Evolutionary conservation across 139 green algal species (phyloP).

Genomic region (Asterochloris sp.): DNA sequence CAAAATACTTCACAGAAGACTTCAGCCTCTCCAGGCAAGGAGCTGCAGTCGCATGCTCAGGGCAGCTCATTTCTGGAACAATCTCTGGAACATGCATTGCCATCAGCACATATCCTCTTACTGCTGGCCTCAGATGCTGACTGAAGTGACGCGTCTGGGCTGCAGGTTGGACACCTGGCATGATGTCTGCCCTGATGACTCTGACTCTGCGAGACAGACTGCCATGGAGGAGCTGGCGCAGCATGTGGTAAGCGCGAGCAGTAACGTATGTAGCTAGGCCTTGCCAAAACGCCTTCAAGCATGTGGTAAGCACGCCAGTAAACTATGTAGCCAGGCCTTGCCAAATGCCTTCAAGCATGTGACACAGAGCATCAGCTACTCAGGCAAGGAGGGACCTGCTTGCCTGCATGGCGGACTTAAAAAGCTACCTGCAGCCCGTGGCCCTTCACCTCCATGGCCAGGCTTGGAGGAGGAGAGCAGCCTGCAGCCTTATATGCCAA

Average conservation of each 20-base stretch:
- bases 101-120: background rate
- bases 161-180: slow-evolving; percentile 48
- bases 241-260: slow-evolving; percentile 33
- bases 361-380: no score
- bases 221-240: slow-evolving; percentile 48
- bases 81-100: background rate
- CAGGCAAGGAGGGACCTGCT: no score
- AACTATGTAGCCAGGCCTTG: no score
- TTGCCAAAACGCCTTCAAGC: no score
- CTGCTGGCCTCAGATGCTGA: background rate
- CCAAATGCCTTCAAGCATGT: no score
- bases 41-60: background rate
- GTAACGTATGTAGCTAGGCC: background rate
- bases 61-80: background rate
- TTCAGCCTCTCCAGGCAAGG: slow-evolving; percentile 56
- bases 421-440: no score
- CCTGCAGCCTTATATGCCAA: no score
- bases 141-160: background rate
- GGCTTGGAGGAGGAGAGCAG: no score
- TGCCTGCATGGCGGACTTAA: no score
- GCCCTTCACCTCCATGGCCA: no score
- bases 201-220: slow-evolving; percentile 41
- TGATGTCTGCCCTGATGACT: slow-evolving; percentile 35
- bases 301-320: slow-evolving; percentile 31
- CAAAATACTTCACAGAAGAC: slow-evolving; percentile 71